Conservation (phyloP, 2,329 filamentous ascomycete genomes). For the Diplocarpon mali region DNA sequence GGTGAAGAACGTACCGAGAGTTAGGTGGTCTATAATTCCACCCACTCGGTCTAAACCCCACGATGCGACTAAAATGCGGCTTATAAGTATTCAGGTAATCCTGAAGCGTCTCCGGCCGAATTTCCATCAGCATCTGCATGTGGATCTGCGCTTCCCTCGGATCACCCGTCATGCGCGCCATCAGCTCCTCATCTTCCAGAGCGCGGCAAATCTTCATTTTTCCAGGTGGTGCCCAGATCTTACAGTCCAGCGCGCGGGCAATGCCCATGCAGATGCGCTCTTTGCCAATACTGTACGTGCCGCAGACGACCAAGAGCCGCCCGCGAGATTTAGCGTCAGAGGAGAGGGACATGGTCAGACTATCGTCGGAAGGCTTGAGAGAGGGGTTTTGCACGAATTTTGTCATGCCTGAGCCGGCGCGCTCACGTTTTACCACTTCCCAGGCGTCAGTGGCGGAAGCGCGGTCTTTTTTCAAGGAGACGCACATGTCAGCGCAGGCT, state of each 20-base stretch:
- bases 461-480: slow-evolving; percentile 59
- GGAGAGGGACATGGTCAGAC: slow-evolving; percentile 16
- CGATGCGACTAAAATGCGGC: slow-evolving; percentile 72
- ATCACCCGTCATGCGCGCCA: slow-evolving; percentile 64
- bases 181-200: slow-evolving; percentile 75
- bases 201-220: slow-evolving; percentile 81
- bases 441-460: slow-evolving; percentile 44
- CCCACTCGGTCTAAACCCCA: slow-evolving; percentile 85
- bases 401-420: slow-evolving; percentile 47
- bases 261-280: slow-evolving; percentile 92
- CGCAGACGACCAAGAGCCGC: slow-evolving; percentile 80
- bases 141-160: slow-evolving; percentile 86
- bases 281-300: slow-evolving; percentile 96
- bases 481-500: slow-evolving; percentile 79
- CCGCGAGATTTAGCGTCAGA: slow-evolving; percentile 35
- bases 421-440: slow-evolving; percentile 43
- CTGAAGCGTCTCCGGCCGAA: slow-evolving; percentile 78
- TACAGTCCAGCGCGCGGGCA: slow-evolving; percentile 70
- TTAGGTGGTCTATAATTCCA: slow-evolving; percentile 81
- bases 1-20: slow-evolving; percentile 34
- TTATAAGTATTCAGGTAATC: slow-evolving; percentile 78
- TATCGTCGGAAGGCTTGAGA: slow-evolving; percentile 21
- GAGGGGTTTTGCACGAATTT: slow-evolving; percentile 42
- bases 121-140: slow-evolving; percentile 94
- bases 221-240: slow-evolving; percentile 75